phyloP scores from a whole-genome alignment of 257 asterid genomes.

The Lantana camara region DNA sequence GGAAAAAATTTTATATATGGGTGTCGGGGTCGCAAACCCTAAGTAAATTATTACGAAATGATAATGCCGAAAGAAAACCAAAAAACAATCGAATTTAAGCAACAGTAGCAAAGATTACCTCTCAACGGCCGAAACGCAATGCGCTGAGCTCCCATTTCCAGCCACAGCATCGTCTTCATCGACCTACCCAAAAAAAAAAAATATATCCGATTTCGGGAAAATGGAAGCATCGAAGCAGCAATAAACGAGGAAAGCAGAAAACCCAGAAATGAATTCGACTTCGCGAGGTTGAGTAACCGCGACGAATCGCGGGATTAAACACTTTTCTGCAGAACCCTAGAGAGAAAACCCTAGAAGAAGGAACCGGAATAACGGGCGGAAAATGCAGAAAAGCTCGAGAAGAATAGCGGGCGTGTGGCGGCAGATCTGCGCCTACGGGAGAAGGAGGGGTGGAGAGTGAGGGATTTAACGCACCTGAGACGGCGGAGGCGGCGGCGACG shows the following conservation, averaged over 20 bases:
- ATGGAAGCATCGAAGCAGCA: conserved; percentile 21
- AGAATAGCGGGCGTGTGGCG: neutral
- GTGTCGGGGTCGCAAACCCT: conserved; percentile 52
- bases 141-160: conserved; percentile 41
- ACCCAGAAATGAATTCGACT: conserved; percentile 23
- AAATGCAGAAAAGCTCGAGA: conserved; percentile 26
- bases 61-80: conserved; percentile 9
- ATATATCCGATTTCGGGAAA: conserved; percentile 30
- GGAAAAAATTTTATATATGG: conserved; percentile 17
- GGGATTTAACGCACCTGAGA: conserved; percentile 38
- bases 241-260: conserved; percentile 28
- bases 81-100: conserved; percentile 26
- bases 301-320: conserved; percentile 34
- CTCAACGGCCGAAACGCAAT: conserved; percentile 26
- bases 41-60: conserved; percentile 26
- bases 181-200: conserved; percentile 41
- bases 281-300: conserved; percentile 13
- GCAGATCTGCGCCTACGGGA: conserved; percentile 34
- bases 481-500: conserved; percentile 41
- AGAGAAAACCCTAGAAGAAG: conserved; percentile 60
- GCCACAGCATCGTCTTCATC: conserved; percentile 22
- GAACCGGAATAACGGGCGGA: conserved; percentile 11
- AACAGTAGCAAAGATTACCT: conserved; percentile 47
- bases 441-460: neutral
- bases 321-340: conserved; percentile 48